phyloP scores from a whole-genome alignment of 2,329 filamentous ascomycete genomes.

The Cercospora sesami region DNA sequence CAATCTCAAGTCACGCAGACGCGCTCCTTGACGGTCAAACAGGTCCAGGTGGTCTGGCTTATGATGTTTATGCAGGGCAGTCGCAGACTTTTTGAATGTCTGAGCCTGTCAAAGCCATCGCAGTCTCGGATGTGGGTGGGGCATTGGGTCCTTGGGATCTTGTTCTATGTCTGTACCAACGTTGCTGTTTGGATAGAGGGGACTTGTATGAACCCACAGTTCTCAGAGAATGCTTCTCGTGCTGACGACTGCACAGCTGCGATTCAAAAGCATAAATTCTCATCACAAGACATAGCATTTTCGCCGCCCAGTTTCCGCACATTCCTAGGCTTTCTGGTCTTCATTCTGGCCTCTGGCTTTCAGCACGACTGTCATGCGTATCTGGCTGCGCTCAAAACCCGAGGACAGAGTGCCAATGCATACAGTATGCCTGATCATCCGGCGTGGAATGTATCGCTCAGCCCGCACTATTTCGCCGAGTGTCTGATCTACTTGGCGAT shows the following conservation, averaged over 20 bases:
- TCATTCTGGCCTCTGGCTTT: conserved; percentile 67
- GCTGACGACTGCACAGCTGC: conserved; percentile 29
- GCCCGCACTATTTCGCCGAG: conserved; percentile 90
- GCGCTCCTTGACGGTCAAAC: conserved; percentile 58
- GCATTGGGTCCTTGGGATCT: conserved; percentile 76
- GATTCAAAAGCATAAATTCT: conserved; percentile 40
- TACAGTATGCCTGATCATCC: conserved; percentile 78
- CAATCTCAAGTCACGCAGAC: conserved; percentile 19
- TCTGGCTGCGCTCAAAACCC: conserved; percentile 43
- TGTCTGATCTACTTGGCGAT: conserved; percentile 80
- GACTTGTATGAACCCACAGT: conserved; percentile 56
- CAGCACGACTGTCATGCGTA: conserved; percentile 65
- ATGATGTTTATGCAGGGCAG: conserved; percentile 74
- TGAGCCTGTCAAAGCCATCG: conserved; percentile 64
- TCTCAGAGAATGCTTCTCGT: background rate
- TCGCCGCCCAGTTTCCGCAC: conserved; percentile 53
- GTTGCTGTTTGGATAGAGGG: conserved; percentile 84
- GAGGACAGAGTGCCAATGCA: conserved; percentile 48
- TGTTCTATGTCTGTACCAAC: conserved; percentile 73
- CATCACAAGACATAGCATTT: conserved; percentile 42
- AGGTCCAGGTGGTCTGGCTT: conserved; percentile 66
- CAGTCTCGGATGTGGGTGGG: conserved; percentile 79
- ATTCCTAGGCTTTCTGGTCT: conserved; percentile 60
- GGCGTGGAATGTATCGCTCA: conserved; percentile 71
- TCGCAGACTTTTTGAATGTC: conserved; percentile 75